phyloP scores from a whole-genome alignment of 2,329 filamentous ascomycete genomes.

The Xylariales sp. region DNA sequence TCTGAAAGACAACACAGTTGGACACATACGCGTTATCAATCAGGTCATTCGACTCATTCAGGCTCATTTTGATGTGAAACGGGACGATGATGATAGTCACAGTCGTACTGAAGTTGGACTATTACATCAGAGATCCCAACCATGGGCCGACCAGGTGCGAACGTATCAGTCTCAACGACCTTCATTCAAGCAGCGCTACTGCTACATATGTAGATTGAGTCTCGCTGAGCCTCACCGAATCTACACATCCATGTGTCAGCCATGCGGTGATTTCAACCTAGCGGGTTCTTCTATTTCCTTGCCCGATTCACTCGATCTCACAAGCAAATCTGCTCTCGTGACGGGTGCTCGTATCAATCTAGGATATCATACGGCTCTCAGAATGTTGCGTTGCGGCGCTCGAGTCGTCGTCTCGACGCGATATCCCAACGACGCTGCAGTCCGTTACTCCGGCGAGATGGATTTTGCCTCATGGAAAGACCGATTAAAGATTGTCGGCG shows the following conservation, averaged over 20 bases:
- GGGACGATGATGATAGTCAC: too few species aligned
- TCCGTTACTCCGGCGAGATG: slow-evolving; percentile 18
- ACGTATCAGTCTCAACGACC: too few species aligned
- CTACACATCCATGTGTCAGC: slow-evolving; percentile 23
- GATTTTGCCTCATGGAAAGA: slow-evolving; percentile 15
- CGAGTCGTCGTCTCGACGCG: slow-evolving; percentile 29
- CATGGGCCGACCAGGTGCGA: too few species aligned
- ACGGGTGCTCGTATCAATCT: slow-evolving; percentile 30
- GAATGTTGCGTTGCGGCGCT: slow-evolving; percentile 29
- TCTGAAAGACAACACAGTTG: too few species aligned
- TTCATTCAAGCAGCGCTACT: slow-evolving; percentile 12
- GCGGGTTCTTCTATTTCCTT: slow-evolving; percentile 20
- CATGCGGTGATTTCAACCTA: slow-evolving; percentile 29
- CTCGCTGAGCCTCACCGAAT: slow-evolving; percentile 14
- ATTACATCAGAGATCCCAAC: too few species aligned
- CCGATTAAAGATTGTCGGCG: slow-evolving; percentile 21
- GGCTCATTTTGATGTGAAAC: too few species aligned
- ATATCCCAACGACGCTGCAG: slow-evolving; percentile 28
- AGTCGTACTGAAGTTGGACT: too few species aligned
- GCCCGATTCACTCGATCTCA: slow-evolving; percentile 21
- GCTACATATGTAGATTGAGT: slow-evolving; percentile 27
- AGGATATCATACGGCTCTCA: slow-evolving; percentile 26
- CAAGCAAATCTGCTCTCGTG: slow-evolving; percentile 23
- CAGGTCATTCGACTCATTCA: too few species aligned
- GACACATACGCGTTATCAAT: too few species aligned